phyloP scores from a whole-genome alignment of 164 flowering plant genomes.

The Vitis riparia region DNA sequence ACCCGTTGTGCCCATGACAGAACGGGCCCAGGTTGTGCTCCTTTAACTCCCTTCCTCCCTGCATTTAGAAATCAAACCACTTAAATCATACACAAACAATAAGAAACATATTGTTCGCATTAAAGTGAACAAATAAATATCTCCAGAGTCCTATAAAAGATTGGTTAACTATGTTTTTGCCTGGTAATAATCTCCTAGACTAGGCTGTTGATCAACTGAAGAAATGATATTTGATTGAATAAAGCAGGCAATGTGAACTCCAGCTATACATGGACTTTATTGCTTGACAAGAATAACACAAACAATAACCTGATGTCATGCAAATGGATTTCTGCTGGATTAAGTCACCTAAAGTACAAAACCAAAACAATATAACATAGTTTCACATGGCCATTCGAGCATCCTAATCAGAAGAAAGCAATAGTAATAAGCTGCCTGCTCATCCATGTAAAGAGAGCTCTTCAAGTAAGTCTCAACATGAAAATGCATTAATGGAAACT shows the following conservation, averaged over 20 bases:
- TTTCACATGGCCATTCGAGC: neutral
- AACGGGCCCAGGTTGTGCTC: constrained; percentile 88
- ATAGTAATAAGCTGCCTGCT: neutral
- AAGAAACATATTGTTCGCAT: neutral
- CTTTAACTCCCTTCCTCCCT: constrained; percentile 93
- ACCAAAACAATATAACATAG: neutral
- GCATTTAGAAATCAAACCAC: constrained; percentile 3
- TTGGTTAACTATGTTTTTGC: neutral
- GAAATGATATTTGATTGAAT: neutral
- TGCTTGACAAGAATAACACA: neutral
- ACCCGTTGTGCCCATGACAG: constrained; percentile 83
- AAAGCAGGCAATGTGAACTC: neutral
- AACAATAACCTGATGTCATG: neutral
- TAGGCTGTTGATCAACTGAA: too few species aligned
- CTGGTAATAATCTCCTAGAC: too few species aligned
- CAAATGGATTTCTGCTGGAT: neutral
- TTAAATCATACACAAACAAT: neutral
- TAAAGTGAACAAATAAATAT: neutral
- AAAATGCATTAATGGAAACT: neutral
- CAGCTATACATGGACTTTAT: neutral
- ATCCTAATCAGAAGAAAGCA: neutral
- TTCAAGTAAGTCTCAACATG: neutral
- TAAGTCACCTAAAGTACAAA: neutral
- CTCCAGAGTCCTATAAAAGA: neutral
- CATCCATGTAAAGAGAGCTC: neutral